These are phyloP conservation scores for Fusarium virguliforme DNA, from an alignment of 2,329 filamentous ascomycete species.

Conservation along the genomic window DNA sequence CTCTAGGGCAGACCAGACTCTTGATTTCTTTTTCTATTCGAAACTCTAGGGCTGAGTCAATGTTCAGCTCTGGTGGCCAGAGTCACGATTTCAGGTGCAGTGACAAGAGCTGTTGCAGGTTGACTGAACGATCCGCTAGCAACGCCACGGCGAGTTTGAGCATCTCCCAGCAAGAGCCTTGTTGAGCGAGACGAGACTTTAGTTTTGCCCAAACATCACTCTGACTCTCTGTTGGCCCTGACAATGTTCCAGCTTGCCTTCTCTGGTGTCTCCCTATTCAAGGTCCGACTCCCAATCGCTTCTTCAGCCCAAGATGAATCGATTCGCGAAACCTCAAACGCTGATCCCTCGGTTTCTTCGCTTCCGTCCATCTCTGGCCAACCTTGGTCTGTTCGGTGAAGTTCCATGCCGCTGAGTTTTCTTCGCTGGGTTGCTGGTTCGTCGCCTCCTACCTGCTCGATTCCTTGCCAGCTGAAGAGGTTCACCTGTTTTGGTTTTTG, in stretches of 20 bases:
- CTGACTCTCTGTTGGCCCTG: background rate
- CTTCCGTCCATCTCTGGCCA: background rate
- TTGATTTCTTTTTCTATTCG: constrained; percentile 13
- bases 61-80: background rate
- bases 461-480: background rate
- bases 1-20: constrained; percentile 6
- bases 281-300: background rate
- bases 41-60: constrained; percentile 22
- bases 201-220: background rate
- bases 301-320: background rate
- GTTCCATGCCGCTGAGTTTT: background rate
- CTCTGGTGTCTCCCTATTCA: background rate
- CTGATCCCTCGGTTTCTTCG: background rate
- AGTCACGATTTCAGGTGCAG: background rate
- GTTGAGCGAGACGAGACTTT: background rate
- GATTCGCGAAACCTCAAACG: background rate
- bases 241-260: background rate
- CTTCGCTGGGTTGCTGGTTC: background rate
- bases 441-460: background rate
- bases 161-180: background rate
- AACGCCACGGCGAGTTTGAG: no score
- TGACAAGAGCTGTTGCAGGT: background rate
- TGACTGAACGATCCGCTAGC: background rate
- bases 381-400: background rate
- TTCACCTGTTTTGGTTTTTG: background rate